Evolutionary conservation across 2,329 filamentous ascomycete genomes (phyloP), one percentile per base, ranked within the genome.

Genomic region (Talaromyces pinophilus): DNA sequence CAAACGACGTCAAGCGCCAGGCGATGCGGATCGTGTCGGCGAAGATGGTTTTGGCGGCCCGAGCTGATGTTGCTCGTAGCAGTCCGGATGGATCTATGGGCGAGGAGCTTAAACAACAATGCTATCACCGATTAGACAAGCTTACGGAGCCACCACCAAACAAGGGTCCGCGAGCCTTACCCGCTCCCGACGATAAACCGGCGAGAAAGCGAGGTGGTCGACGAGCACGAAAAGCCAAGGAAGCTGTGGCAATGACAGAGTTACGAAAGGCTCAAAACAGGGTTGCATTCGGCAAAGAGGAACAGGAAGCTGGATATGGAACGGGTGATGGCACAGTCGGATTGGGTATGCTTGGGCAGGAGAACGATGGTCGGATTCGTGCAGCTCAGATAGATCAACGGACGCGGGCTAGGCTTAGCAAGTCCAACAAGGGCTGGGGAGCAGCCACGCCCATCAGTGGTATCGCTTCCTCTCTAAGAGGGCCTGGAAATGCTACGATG

Each of bases 371-470:
- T n/a, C 88, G 92, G 13, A 92, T 99, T 69, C 91, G 95, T 66
- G 90, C 89, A 40, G 85, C 92, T 61, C 93, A 97, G 79, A 90
- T 99, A 74, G 95, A 99, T 77, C 91, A 95, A 76, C 89, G 94
- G 67, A 99, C 95, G 3, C 88, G 92, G 66, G 95, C 95, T 54
- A 97, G 96, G 78, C 87, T 99, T 52, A 92, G 91, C 75, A 93
- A 93, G 77, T 97, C 96, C 82, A 96, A 94, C 80, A 93, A 96
- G 73, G 95, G 95, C 30, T 99, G 95, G 95, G 94, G 93, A 64
- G 85, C 80, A 22, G 87, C 79, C 5, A 89, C 89, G 42, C 84
- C 87, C 3, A 80, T 87, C 67, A 76, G 78, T 42, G 80, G 85
- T 30, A 85, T 88, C 3, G 90, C 91, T n/a, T 93, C 93, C 1